A percentile compares a stretch with the other conserved stretches of the same genome.
Evolutionary conservation across 805 yeast species (phyloP).

Genomic region (Ogataea trehalophila): DNA sequence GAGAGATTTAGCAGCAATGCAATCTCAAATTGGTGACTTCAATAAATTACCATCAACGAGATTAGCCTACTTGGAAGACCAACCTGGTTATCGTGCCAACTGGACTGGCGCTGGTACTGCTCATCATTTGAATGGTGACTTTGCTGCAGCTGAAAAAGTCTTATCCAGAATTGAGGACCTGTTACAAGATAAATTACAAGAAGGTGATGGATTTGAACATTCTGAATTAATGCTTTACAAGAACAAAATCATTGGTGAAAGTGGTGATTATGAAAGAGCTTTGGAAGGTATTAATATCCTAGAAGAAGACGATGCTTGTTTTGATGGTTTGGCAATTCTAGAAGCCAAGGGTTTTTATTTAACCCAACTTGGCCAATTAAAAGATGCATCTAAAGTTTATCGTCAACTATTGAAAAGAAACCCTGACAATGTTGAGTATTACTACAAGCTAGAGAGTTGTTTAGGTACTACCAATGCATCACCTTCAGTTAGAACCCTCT

Average conservation of each 20-base stretch:
- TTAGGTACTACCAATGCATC: constrained; percentile 47
- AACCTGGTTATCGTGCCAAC: constrained; percentile 80
- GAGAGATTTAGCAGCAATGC: constrained; percentile 76
- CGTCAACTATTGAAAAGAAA: constrained; percentile 74
- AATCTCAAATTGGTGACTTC: constrained; percentile 75
- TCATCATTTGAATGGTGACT: constrained; percentile 68
- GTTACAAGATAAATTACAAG: constrained; percentile 62
- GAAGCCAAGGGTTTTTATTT: constrained; percentile 67
- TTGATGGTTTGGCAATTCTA: constrained; percentile 55
- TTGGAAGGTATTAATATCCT: constrained; percentile 54
- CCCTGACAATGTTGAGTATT: constrained; percentile 73
- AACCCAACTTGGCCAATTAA: constrained; percentile 46
- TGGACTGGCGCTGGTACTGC: constrained; percentile 91
- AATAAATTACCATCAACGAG: constrained; percentile 59
- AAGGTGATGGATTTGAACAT: constrained; percentile 67
- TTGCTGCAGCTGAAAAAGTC: constrained; percentile 63
- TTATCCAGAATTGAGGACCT: constrained; percentile 71
- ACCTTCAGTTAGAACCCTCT: constrained; percentile 43
- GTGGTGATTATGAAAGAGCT: constrained; percentile 62
- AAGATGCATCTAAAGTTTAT: constrained; percentile 66
- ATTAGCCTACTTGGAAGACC: constrained; percentile 60
- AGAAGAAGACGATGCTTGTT: constrained; percentile 40
- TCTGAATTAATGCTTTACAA: constrained; percentile 77
- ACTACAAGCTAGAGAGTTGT: constrained; percentile 58
- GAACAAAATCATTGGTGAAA: constrained; percentile 55